Base-by-base conservation (phyloP, 2,329 filamentous ascomycete genomes). In the Aspergillus hortae region DNA sequence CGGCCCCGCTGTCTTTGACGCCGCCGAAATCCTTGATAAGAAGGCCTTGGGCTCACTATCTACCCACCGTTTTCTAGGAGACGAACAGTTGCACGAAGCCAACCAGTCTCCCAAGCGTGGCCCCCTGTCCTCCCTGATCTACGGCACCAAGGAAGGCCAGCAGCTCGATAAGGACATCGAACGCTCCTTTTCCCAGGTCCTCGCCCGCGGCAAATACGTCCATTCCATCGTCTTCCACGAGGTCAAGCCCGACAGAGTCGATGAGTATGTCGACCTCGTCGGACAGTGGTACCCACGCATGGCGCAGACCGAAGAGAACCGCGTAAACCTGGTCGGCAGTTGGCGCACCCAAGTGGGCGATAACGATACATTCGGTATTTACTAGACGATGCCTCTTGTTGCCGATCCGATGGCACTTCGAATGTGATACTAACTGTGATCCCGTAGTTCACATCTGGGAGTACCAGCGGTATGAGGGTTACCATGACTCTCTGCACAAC, bases 321-420 rank as follows among this genome's bases (percentile, higher is more conserved):
- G 92, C 75, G 92, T 99, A 61, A 87, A 99, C 71, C 77, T 99
- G 52, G 94, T 99, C 5, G 94, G 94, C 64, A 97, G 92, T 78
- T 99, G 94, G 94, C 85, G 92, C 72, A 96, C 92, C 14, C 94
- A 99, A 72, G 92, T 99, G 47, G 94, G 94, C 56, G 92, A 99
- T 65, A 95, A 90, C 70, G 91, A 99, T 67, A 96, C 92, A 0
- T 99, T 99, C 75, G 85, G 92, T 96, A 82, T 56, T 83, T 71
- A 54, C 17, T 40, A 30, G 27, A 30, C 27, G 27, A 30, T 30
- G 27, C 27, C 7, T 30, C 27, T 11, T 6, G 23, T 11, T 30
- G 27, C 27, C 27, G 27, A 11, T 15, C 17, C 35, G 17, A 54
- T 15, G 25, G n/a, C 25, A 43, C 46, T 36, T 47, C 23, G 23